These are phyloP conservation scores for Syncephalis plumigaleata DNA, from an alignment of 371 early-diverging fungal genomes.

Conservation along the genomic window DNA sequence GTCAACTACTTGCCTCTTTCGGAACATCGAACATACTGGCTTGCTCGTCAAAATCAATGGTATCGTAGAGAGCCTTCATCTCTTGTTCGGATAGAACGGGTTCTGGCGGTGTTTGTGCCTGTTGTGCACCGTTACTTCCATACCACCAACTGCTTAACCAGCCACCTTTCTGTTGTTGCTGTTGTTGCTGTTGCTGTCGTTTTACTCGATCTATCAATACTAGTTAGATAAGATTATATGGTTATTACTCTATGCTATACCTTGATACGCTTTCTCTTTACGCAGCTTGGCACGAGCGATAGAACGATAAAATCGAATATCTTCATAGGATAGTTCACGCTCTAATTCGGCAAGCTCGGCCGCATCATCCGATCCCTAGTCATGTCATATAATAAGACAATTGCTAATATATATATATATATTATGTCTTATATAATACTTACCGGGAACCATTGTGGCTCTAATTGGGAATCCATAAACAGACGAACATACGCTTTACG, in stretches of 20 bases:
- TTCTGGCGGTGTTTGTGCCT: constrained; percentile 11
- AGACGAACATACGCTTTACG: constrained; percentile 62
- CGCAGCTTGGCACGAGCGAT: constrained; percentile 53
- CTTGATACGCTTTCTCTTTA: constrained; percentile 41
- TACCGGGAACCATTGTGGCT: constrained; percentile 17
- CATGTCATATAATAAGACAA: not conserved
- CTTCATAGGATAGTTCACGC: constrained; percentile 62
- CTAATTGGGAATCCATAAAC: constrained; percentile 49
- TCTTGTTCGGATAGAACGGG: constrained; percentile 52
- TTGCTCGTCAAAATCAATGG: constrained; percentile 86
- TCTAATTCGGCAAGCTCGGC: constrained; percentile 51
- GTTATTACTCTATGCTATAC: no score
- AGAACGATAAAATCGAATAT: constrained; percentile 79
- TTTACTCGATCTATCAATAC: constrained; percentile 3
- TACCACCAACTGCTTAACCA: constrained; percentile 46
- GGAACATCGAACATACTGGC: constrained; percentile 53
- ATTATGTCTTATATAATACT: not conserved
- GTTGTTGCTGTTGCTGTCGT: constrained; percentile 11
- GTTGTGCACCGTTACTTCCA: constrained; percentile 3
- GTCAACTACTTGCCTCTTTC: constrained; percentile 38
- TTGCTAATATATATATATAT: not conserved
- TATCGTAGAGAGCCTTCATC: constrained; percentile 74
- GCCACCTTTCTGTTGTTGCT: constrained; percentile 10
- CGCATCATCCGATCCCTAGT: constrained; percentile 22
- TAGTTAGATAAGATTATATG: not conserved